phyloP scores from a whole-genome alignment of 345 rosid species.

The Microcos paniculata region DNA sequence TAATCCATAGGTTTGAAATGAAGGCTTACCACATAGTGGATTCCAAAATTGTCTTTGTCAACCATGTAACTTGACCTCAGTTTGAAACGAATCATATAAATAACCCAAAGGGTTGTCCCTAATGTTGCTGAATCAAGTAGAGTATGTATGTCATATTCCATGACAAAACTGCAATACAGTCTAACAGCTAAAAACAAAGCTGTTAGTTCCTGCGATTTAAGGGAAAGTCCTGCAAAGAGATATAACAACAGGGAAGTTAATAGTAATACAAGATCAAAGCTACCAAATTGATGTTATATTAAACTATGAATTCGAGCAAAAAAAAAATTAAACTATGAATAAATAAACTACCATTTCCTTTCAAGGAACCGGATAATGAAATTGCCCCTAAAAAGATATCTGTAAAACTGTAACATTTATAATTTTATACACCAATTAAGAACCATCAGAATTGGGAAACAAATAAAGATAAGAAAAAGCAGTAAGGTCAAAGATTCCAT shows the following conservation, averaged over 20 bases:
- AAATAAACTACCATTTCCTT: neutral
- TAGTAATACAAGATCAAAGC: neutral
- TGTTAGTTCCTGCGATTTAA: slow-evolving; percentile 84
- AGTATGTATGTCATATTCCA: slow-evolving; percentile 92
- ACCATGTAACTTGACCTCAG: slow-evolving; percentile 80
- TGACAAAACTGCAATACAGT: slow-evolving; percentile 86
- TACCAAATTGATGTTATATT: neutral
- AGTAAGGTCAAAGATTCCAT: neutral
- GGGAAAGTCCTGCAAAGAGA: slow-evolving; percentile 64
- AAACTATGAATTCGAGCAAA: too few relatives aligned
- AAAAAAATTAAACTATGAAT: neutral
- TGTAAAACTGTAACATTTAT: neutral
- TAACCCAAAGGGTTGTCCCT: slow-evolving; percentile 79
- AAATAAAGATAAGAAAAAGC: neutral
- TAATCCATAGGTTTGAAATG: neutral
- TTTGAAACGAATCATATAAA: slow-evolving; percentile 84
- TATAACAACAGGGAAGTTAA: neutral
- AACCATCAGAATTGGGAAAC: too few relatives aligned
- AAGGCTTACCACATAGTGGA: slow-evolving; percentile 67
- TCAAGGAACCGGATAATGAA: neutral
- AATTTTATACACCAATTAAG: too few relatives aligned
- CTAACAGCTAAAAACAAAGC: slow-evolving; percentile 83
- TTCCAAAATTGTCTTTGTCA: slow-evolving; percentile 84
- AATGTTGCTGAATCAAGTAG: slow-evolving; percentile 78
- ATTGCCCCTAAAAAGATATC: neutral